Evolutionary conservation across 192 early-diverging fungal genomes (phyloP), one percentile per base, ranked within the genome.

Genomic region (Backusella macrospora): DNA sequence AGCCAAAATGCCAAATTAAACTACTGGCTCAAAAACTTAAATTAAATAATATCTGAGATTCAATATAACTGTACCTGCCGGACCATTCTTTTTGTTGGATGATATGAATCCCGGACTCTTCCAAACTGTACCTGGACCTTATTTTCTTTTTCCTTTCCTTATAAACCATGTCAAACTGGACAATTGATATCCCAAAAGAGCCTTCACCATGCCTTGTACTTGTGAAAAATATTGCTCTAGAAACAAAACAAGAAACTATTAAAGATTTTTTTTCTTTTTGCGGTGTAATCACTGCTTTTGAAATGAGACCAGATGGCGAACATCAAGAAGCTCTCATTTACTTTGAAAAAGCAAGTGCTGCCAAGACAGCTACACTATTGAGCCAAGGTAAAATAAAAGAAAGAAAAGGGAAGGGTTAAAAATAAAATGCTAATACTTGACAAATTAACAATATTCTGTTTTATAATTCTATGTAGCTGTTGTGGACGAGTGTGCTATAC

Each of bases 201-300:
- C 74, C 85, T 46, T 80, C 85, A 70, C 73, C 78, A 18, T 82
- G 71, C 70, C 72, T 86, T 21, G 80, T 88, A 65, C 59, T 80
- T 45, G 85, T 86, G 62, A 77, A 69, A 68, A 82, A 84, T 66
- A 85, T 88, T 73, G 79, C 85, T 18, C 38, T 72, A 6, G 66
- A 74, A 34, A 83, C 85, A 26, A 76, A 84, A 5, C 84, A 85
- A 52, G 83, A 80, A 59, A 83, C 83, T 45, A 81, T 87, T 62
- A 82, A 82, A 70, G 87, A 89, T 64, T 89, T 89, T 42, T 87
- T 89, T 67, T 70, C 78, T 46, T 89, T 89, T 70, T 87, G 87
- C 73, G 87, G 87, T 68, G 83, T 80, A 72, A 89, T 89, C 66
- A 52, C 74, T 55, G 75, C 82, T 71, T 89, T 89, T 65, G 84